Conservation (phyloP, 2,329 filamentous ascomycete species). For the Colletotrichum endophyticum region DNA sequence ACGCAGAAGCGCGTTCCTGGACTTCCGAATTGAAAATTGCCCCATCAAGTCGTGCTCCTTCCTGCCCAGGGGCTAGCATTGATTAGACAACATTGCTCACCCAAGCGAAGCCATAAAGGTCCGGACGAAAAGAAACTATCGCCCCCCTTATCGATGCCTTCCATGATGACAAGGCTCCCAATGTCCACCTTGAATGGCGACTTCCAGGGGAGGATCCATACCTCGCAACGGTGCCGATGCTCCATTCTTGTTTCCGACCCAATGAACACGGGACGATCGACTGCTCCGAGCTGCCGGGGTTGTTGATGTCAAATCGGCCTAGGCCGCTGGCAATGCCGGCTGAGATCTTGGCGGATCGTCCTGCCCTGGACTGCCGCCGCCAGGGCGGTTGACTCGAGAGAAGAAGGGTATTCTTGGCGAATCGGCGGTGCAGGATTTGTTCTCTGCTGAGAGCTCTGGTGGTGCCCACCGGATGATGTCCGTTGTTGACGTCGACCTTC, state of each 20-base stretch:
- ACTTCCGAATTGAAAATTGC: neutral
- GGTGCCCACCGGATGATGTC: neutral
- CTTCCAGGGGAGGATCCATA: neutral
- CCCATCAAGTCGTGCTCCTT: neutral
- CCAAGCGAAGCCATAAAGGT: neutral
- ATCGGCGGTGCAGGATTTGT: neutral
- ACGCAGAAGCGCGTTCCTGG: neutral
- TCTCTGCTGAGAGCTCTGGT: neutral
- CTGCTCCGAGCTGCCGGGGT: neutral
- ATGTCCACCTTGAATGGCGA: neutral
- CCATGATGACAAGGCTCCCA: neutral
- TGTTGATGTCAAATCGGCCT: neutral
- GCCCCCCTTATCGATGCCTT: neutral
- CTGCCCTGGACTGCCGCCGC: neutral
- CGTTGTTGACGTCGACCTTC: neutral
- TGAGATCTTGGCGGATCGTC: neutral
- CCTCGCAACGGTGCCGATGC: neutral
- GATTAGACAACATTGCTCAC: neutral
- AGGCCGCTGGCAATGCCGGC: neutral
- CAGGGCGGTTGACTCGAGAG: neutral
- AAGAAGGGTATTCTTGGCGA: neutral
- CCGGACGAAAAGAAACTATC: neutral
- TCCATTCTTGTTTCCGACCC: neutral
- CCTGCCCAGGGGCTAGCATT: neutral
- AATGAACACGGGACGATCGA: neutral